Evolutionary conservation across 768 basidiomycete genomes (phyloP), one percentile per base, ranked within the genome.

Genomic region (Leccinum barrowsii): DNA sequence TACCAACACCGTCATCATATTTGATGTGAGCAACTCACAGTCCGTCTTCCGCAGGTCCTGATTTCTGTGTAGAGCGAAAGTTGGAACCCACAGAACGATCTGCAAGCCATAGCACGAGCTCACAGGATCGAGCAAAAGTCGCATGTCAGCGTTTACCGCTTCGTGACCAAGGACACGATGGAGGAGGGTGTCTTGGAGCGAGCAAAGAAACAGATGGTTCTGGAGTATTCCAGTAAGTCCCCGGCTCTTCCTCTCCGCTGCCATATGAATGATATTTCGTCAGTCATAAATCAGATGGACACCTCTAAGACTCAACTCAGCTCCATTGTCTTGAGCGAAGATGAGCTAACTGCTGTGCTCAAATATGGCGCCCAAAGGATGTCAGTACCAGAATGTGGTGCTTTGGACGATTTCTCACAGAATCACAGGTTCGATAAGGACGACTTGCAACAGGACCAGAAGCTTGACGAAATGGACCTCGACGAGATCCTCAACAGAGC

Each of bases 281-380:
- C 72, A 97, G 94, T 99, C 78, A 98, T 99, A 80, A 97, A 97
- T 75, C 96, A 98, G 76, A 96, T 98, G 91, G 97, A 99, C 76
- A 99, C 96, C 22, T 94, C 94, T 44, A 96, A 98, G 63, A 92
- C 92, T 46, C 92, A 98, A 75, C 85, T 99, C 54, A 88, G 92
- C 70, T 88, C 89, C 57, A 94, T 26, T 26, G 26, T 93, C 74
- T 76, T 93, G 61, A 94, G 90, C 75, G 96, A 95, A 76, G 97
- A 98, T 65, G 97, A 99, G 72, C 83, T 99, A 37, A 90, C 91
- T 35, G 95, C 96, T 15, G 98, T 99, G 52, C 82, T 99, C 72
- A 99, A 99, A 76, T 99, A 96, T 73, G 97, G 97, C 54, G 97
- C 97, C 10, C 94, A 97, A 75, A 98, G 92, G 78, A 96, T 99